These are phyloP conservation scores for Candida quercuum DNA, from an alignment of 805 yeast genomes.

Conservation along the genomic window DNA sequence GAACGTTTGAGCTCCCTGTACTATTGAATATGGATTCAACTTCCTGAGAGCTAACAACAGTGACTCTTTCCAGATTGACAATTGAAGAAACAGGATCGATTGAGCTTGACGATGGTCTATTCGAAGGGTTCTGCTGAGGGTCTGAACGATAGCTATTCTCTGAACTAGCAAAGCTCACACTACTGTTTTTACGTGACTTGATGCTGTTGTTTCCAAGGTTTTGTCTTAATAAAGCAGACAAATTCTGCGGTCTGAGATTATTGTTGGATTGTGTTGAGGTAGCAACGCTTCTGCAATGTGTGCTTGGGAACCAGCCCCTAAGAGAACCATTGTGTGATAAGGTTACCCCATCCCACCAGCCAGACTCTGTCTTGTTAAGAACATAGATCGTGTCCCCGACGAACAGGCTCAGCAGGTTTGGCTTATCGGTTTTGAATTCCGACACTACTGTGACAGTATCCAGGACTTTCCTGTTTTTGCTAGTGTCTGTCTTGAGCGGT, in stretches of 20 bases:
- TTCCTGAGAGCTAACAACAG: conserved; percentile 30
- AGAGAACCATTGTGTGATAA: conserved; percentile 24
- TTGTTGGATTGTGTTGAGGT: conserved; percentile 3
- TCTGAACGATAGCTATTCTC: conserved; percentile 26
- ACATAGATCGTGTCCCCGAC: conserved; percentile 73
- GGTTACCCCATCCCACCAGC: conserved; percentile 87
- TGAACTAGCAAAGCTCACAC: conserved; percentile 41
- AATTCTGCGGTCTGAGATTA: conserved; percentile 12
- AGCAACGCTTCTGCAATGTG: conserved; percentile 37
- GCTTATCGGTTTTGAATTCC: conserved; percentile 48
- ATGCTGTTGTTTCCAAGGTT: conserved; percentile 19
- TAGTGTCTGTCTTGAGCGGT: neutral
- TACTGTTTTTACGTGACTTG: conserved; percentile 41
- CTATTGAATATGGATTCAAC: conserved; percentile 32
- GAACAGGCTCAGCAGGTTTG: conserved; percentile 45
- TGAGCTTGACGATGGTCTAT: too few relatives aligned
- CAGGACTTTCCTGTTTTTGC: conserved; percentile 25
- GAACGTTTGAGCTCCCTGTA: conserved; percentile 28
- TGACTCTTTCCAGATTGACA: conserved; percentile 15
- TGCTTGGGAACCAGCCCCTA: conserved; percentile 86
- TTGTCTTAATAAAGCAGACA: conserved; percentile 18
- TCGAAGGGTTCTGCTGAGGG: too few relatives aligned
- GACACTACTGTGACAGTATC: conserved; percentile 57
- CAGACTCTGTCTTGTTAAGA: conserved; percentile 51
- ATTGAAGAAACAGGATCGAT: conserved; percentile 24